A percentile compares a stretch with the other conserved stretches of the same genome.
phyloP scores from a whole-genome alignment of 2,329 filamentous ascomycete species.

The Tothia fuscella region DNA sequence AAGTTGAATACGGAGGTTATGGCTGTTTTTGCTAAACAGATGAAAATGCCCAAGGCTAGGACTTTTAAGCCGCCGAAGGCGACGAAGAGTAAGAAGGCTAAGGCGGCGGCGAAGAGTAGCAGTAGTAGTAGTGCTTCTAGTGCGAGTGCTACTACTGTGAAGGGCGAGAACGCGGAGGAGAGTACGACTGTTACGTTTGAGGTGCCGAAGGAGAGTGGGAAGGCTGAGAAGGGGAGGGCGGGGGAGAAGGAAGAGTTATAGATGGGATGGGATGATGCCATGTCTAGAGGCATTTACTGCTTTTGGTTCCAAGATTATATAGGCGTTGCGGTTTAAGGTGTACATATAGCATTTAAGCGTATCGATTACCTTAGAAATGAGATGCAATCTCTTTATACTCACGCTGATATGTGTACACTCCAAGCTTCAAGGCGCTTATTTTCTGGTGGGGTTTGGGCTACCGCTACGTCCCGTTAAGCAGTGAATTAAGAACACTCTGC shows the following conservation, averaged over 20 bases:
- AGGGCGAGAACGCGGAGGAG: constrained; percentile 21
- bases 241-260: constrained; percentile 7
- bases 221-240: not conserved
- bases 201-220: constrained; percentile 1
- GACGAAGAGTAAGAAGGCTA: constrained; percentile 15
- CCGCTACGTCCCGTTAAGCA: no score
- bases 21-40: constrained; percentile 58
- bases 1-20: constrained; percentile 60
- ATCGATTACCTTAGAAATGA: no score
- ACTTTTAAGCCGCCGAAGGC: constrained; percentile 20
- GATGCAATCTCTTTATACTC: no score
- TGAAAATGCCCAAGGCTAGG: constrained; percentile 38
- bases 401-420: no score
- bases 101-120: constrained; percentile 21
- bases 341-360: no score
- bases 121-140: constrained; percentile 15
- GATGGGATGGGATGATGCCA: no score
- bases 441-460: no score
- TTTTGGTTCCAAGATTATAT: no score
- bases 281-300: no score
- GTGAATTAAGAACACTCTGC: no score
- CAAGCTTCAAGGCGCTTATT: no score
- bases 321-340: no score
- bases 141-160: constrained; percentile 18
- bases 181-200: constrained; percentile 13